These are phyloP conservation scores for Pugionium dolabratum DNA, from an alignment of 345 rosid species.

Conservation along the genomic window DNA sequence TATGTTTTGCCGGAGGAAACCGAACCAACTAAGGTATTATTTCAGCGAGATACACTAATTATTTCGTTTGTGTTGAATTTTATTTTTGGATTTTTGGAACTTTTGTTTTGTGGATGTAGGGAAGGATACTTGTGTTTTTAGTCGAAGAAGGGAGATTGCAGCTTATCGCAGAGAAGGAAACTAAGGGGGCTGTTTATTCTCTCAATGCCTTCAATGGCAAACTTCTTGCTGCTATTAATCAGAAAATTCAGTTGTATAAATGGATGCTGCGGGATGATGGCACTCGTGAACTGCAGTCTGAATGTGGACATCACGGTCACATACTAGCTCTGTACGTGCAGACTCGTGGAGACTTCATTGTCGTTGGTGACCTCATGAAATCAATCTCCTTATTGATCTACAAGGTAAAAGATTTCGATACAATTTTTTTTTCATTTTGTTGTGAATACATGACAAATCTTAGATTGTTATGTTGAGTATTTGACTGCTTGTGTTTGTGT, in stretches of 20 bases:
- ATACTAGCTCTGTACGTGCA: slow-evolving; percentile 92
- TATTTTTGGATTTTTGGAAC: too few species aligned
- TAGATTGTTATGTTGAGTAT: slow-evolving; percentile 15
- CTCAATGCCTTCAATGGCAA: slow-evolving; percentile 93
- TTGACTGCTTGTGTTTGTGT: not conserved
- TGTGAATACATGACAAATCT: not conserved
- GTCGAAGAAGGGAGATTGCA: slow-evolving; percentile 92
- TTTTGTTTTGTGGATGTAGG: slow-evolving; percentile 45
- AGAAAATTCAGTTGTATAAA: slow-evolving; percentile 88
- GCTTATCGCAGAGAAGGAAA: slow-evolving; percentile 92
- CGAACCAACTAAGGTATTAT: slow-evolving; percentile 87
- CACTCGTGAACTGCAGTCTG: slow-evolving; percentile 84
- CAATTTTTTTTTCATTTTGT: too few species aligned
- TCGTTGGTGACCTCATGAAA: slow-evolving; percentile 98
- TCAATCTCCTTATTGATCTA: slow-evolving; percentile 89
- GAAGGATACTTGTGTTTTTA: slow-evolving; percentile 81
- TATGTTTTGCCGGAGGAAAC: slow-evolving; percentile 95
- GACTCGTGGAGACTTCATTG: slow-evolving; percentile 96
- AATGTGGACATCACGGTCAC: slow-evolving; percentile 96
- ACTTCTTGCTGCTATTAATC: slow-evolving; percentile 92
- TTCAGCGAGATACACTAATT: slow-evolving; percentile 34
- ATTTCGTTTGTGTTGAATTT: too few species aligned
- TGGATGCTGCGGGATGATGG: slow-evolving; percentile 98
- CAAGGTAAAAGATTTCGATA: slow-evolving; percentile 47
- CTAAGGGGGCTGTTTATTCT: slow-evolving; percentile 94